Percentiles rank a stretch among this genome's conserved stretches.
Evolutionary conservation across 345 rosid genomes (phyloP).

Genomic region (Gossypium anomalum): DNA sequence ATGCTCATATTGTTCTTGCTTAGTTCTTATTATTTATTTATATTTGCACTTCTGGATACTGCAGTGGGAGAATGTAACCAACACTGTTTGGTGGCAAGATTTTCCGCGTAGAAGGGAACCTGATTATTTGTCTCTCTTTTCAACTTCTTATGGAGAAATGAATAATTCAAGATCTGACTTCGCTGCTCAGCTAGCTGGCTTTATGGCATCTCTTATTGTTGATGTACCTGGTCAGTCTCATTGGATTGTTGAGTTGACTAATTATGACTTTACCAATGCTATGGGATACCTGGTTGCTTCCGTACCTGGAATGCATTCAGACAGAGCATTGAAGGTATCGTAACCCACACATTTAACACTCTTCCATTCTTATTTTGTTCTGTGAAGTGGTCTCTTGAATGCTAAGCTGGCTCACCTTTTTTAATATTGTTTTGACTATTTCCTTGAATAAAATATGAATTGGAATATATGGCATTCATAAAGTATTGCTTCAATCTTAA

Average conservation of each 20-base stretch:
- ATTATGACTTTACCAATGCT: conserved; percentile 70
- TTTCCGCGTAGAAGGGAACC: conserved; percentile 64
- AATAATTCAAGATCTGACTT: conserved; percentile 57
- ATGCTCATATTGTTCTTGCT: background rate
- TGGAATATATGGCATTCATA: background rate
- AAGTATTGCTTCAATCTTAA: background rate
- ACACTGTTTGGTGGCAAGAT: conserved; percentile 98
- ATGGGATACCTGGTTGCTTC: conserved; percentile 72
- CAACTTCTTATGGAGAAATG: conserved; percentile 33
- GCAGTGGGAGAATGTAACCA: conserved; percentile 91
- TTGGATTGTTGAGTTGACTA: conserved; percentile 72
- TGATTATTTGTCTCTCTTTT: conserved; percentile 65
- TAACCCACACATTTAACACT: conserved; percentile 24
- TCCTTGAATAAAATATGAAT: background rate
- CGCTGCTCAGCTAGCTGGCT: conserved; percentile 85
- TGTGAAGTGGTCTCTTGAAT: conserved; percentile 5
- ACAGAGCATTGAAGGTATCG: conserved; percentile 29
- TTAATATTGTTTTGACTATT: background rate
- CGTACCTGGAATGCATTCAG: conserved; percentile 80
- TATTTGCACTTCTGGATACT: conserved; percentile 17
- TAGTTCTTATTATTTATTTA: background rate
- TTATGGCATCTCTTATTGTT: conserved; percentile 70
- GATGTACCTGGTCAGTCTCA: conserved; percentile 82
- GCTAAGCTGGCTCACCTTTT: background rate
- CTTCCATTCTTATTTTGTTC: background rate